Evolutionary conservation across 140 eudicot species (phyloP).

Genomic region (Anethum foeniculum): DNA sequence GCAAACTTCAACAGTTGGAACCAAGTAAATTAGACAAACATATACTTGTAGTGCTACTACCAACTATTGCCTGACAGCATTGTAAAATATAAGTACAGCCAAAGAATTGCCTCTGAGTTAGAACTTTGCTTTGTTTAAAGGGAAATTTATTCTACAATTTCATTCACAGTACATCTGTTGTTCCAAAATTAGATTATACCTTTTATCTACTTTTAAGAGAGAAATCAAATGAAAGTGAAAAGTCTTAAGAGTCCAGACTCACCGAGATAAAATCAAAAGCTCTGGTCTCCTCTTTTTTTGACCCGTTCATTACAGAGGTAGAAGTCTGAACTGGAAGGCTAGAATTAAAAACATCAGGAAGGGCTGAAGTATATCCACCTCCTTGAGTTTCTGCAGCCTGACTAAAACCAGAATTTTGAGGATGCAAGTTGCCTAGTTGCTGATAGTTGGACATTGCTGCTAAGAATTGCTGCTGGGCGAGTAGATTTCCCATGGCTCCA

Average conservation of each 20-base stretch:
- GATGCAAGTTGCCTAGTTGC: slow-evolving; percentile 56
- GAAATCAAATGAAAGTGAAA: neutral
- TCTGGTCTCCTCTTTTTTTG: slow-evolving; percentile 64
- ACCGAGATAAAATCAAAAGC: slow-evolving; percentile 90
- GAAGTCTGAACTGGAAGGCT: slow-evolving; percentile 46
- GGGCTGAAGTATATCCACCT: slow-evolving; percentile 35
- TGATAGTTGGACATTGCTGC: slow-evolving; percentile 72
- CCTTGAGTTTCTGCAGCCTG: slow-evolving; percentile 36
- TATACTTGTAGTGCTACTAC: neutral
- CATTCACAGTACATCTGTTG: neutral
- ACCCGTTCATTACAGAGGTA: slow-evolving; percentile 42
- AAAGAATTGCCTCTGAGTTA: neutral
- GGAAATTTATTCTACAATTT: neutral
- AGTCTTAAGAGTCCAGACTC: slow-evolving; percentile 15
- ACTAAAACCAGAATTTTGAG: slow-evolving; percentile 27
- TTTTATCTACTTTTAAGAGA: neutral
- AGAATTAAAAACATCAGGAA: slow-evolving; percentile 70
- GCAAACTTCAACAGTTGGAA: neutral
- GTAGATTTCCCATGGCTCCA: slow-evolving; percentile 52
- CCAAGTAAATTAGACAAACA: neutral
- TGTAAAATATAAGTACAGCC: neutral
- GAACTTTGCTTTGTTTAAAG: neutral
- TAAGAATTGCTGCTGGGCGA: slow-evolving; percentile 73
- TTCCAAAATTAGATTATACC: neutral
- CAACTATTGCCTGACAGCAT: neutral